Evolutionary conservation across 2,329 filamentous ascomycete genomes (phyloP).

Genomic region (Aspergillus viridinutans): DNA sequence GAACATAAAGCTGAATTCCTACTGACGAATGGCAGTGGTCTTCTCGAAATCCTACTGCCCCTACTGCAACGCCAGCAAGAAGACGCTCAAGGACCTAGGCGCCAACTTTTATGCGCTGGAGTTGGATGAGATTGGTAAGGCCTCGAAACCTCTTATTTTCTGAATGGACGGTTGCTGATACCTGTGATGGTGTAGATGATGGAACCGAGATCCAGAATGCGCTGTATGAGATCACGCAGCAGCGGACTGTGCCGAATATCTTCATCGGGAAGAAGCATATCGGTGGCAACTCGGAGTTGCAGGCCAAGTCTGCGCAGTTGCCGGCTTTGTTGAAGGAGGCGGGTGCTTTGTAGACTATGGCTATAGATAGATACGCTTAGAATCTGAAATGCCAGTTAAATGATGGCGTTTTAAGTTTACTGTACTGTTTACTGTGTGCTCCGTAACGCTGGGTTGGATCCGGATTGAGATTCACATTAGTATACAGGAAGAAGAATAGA

Average conservation of each 20-base stretch:
- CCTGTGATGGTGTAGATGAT: slow-evolving; percentile 56
- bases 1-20: no score
- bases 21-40: slow-evolving; percentile 56
- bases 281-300: slow-evolving; percentile 89
- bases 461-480: background rate
- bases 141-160: no score
- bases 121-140: slow-evolving; percentile 68
- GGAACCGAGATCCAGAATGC: slow-evolving; percentile 78
- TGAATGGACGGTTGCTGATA: background rate
- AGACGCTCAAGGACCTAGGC: slow-evolving; percentile 62
- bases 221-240: slow-evolving; percentile 72
- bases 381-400: no score
- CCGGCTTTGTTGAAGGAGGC: slow-evolving; percentile 60
- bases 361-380: background rate
- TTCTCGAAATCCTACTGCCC: slow-evolving; percentile 98
- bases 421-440: background rate
- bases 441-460: background rate
- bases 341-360: slow-evolving; percentile 51
- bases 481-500: background rate
- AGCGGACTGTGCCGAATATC: slow-evolving; percentile 92
- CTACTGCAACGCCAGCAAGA: slow-evolving; percentile 80
- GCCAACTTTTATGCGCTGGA: slow-evolving; percentile 74
- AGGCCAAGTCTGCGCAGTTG: slow-evolving; percentile 62
- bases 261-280: slow-evolving; percentile 90
- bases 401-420: no score